Evolutionary conservation across 805 yeast species (phyloP).

Genomic region (Brettanomyces sp.): DNA sequence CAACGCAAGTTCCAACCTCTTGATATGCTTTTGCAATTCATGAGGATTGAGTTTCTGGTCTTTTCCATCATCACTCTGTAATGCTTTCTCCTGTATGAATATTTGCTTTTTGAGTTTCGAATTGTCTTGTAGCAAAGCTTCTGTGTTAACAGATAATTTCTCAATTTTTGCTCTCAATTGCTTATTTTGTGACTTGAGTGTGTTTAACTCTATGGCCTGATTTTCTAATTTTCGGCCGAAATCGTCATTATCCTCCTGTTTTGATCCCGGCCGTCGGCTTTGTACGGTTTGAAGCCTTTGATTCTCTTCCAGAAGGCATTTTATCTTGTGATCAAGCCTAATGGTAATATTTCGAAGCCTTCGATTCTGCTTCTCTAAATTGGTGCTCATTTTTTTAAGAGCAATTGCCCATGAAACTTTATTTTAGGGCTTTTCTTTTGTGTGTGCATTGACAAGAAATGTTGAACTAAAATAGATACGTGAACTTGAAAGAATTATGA

Average conservation of each 20-base stretch:
- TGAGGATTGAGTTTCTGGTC: background rate
- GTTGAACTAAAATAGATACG: no score
- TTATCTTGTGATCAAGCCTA: background rate
- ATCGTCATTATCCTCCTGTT: background rate
- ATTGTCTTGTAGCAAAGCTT: constrained; percentile 20
- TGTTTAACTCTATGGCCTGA: constrained; percentile 40
- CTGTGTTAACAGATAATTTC: constrained; percentile 23
- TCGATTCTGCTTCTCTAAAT: no score
- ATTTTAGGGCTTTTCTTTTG: no score
- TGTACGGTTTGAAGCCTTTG: constrained; percentile 27
- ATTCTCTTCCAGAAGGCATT: constrained; percentile 34
- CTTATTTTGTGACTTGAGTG: constrained; percentile 25
- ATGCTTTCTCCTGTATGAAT: background rate
- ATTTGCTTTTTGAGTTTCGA: constrained; percentile 16
- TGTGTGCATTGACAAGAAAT: no score
- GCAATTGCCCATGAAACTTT: no score
- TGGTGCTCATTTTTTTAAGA: no score
- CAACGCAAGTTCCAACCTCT: constrained; percentile 33
- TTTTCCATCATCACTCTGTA: background rate
- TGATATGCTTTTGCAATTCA: constrained; percentile 22
- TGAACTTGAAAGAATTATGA: no score
- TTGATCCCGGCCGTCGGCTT: background rate
- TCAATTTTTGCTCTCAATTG: constrained; percentile 14
- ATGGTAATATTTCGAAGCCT: background rate
- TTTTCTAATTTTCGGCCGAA: constrained; percentile 15